Evolutionary conservation across 768 basidiomycete genomes (phyloP).

Genomic region (Rhizopogon vesiculosus): DNA sequence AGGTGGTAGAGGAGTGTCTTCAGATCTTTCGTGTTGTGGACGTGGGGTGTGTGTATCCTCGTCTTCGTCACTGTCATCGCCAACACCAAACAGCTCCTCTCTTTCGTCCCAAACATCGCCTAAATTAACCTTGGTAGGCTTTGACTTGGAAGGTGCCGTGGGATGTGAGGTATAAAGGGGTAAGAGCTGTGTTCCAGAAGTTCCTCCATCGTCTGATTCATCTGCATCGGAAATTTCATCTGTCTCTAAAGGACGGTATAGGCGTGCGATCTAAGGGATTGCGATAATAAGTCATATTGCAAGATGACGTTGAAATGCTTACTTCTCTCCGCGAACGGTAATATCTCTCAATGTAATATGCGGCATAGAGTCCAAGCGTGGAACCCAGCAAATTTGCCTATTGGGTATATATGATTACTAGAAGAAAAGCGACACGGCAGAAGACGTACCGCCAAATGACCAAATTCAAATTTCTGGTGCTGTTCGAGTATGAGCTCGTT

Average conservation of each 20-base stretch:
- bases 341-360: slow-evolving; percentile 68
- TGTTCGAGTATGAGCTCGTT: slow-evolving; percentile 20
- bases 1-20: slow-evolving; percentile 12
- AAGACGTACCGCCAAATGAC: slow-evolving; percentile 61
- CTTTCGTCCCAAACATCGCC: slow-evolving; percentile 74
- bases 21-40: slow-evolving; percentile 5
- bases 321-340: slow-evolving; percentile 81
- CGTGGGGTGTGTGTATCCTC: slow-evolving; percentile 16
- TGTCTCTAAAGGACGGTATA: slow-evolving; percentile 68
- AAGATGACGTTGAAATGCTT: slow-evolving; percentile 7
- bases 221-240: slow-evolving; percentile 49
- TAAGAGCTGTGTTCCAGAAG: slow-evolving; percentile 50
- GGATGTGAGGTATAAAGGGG: slow-evolving; percentile 37
- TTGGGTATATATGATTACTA: slow-evolving; percentile 4
- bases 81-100: slow-evolving; percentile 71
- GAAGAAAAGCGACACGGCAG: slow-evolving; percentile 2
- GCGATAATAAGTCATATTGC: neutral
- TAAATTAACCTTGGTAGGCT: slow-evolving; percentile 29
- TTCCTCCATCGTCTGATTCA: slow-evolving; percentile 40
- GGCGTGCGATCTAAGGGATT: slow-evolving; percentile 56
- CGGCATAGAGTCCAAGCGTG: slow-evolving; percentile 56
- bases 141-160: slow-evolving; percentile 21
- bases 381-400: slow-evolving; percentile 82
- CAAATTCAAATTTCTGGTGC: slow-evolving; percentile 70
- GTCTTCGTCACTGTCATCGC: slow-evolving; percentile 59